Evolutionary conservation across 345 rosid species (phyloP).

Genomic region (Cardamine chenopodiifolia): DNA sequence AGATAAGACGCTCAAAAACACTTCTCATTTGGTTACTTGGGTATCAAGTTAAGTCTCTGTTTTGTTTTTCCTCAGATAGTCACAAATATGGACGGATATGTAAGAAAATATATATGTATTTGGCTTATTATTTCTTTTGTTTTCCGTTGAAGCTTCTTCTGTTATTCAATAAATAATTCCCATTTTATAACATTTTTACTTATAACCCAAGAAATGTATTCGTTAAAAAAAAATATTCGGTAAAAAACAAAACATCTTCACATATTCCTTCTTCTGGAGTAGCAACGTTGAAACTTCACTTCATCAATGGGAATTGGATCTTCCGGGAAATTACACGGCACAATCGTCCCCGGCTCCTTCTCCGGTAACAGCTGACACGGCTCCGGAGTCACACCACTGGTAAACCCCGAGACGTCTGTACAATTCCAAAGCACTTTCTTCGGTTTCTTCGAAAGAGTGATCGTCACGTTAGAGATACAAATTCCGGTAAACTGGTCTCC

Average conservation of each 20-base stretch:
- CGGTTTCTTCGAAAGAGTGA: conserved; percentile 49
- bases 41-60: neutral
- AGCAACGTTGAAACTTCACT: conserved; percentile 51
- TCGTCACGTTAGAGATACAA: conserved; percentile 79
- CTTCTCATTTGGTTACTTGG: conserved; percentile 3
- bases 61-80: neutral
- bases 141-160: neutral
- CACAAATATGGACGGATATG: too few relatives aligned
- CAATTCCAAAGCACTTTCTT: conserved; percentile 83
- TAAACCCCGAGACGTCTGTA: conserved; percentile 58
- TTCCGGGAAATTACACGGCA: conserved; percentile 64
- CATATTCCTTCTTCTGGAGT: conserved; percentile 38
- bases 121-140: too few relatives aligned
- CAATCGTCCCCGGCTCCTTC: conserved; percentile 42
- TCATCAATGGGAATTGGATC: conserved; percentile 57
- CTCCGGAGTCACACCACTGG: conserved; percentile 62
- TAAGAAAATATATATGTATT: too few relatives aligned
- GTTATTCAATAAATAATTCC: neutral
- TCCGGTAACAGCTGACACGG: conserved; percentile 60
- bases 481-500: conserved; percentile 66
- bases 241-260: conserved; percentile 23
- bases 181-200: neutral
- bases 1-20: neutral
- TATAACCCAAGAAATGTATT: neutral
- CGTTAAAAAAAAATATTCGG: neutral